Evolutionary conservation across 805 yeast species (phyloP), one percentile per base, ranked within the genome.

Genomic region (Starmerella apis): DNA sequence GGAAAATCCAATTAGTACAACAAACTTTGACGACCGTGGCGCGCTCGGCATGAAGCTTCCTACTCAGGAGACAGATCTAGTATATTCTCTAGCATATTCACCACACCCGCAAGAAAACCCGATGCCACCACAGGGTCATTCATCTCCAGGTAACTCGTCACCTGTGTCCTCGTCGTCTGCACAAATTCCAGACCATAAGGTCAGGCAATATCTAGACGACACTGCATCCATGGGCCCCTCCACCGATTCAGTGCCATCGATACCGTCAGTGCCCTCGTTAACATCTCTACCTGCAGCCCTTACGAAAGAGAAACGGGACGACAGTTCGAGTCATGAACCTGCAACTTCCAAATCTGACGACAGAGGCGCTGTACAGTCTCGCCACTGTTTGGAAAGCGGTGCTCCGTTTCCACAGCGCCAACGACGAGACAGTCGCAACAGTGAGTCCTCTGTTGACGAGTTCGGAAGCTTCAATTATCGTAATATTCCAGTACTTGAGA

Each of bases 401-500:
- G 9, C 23, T 7, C 23, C 28, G 5, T n/a, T 10, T 11, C 19
- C 43, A 4, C 43, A 38, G 30, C 43, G 30, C 5, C 48, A 33
- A 13, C 50, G 54, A 6, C 42, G 50, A 7, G 49, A 48, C 19
- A 50, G 56, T 28, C 47, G 49, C 10, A 37, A 18, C 14, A 53
- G 56, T 23, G 56, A 53, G 24, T 20, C 56, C 5, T 45, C 54
- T 1, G 22, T 31, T 3, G 56, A 53, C 37, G 58, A 90, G 60
- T 92, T 92, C 74, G 99, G 99, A 0, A 81, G 92, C 3, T 92
- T 92, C 65, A 81, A 85, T 52, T 92, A 85, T 67, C 74, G 96
- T 56, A 92, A 92, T 63, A 68, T 92, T 54, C 81, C 90, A 4
- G 92, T 92, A 5, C 73, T 94, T 49, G 97, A 92, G 59, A 84